Evolutionary conservation across 2,329 filamentous ascomycete species (phyloP).

Genomic region (Botrytis sinoallii): DNA sequence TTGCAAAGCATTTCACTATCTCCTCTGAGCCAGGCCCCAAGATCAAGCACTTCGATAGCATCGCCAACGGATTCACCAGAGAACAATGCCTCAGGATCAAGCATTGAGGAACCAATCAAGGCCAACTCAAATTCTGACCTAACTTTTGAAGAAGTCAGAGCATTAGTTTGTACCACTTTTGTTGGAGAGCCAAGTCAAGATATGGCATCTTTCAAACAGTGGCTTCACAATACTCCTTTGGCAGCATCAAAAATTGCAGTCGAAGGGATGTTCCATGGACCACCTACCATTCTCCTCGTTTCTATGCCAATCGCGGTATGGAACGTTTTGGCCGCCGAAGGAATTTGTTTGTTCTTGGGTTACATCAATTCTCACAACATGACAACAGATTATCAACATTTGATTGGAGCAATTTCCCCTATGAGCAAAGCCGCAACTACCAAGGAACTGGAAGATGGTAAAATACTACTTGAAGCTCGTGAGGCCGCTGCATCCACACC

Average conservation of each 20-base stretch:
- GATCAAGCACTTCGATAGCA: constrained; percentile 37
- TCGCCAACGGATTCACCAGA: constrained; percentile 34
- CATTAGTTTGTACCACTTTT: constrained; percentile 65
- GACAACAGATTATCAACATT: constrained; percentile 59
- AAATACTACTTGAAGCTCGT: constrained; percentile 49
- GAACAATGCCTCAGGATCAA: constrained; percentile 27
- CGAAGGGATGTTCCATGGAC: constrained; percentile 66
- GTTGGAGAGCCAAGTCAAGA: constrained; percentile 63
- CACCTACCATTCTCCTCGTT: constrained; percentile 63
- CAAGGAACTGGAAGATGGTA: constrained; percentile 56
- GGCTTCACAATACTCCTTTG: constrained; percentile 58
- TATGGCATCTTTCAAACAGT: constrained; percentile 64
- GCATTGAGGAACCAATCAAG: constrained; percentile 30
- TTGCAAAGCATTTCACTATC: constrained; percentile 52
- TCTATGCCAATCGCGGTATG: constrained; percentile 64
- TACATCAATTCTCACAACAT: constrained; percentile 67
- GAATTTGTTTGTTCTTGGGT: constrained; percentile 63
- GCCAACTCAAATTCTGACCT: constrained; percentile 45
- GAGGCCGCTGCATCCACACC: constrained; percentile 38
- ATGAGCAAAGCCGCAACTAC: constrained; percentile 44
- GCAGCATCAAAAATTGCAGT: constrained; percentile 58
- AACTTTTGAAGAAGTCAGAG: constrained; percentile 59
- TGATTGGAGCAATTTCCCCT: constrained; percentile 47
- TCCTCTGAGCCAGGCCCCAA: constrained; percentile 32
- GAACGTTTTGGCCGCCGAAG: constrained; percentile 63